These are phyloP conservation scores for Vitis cinerea DNA, from an alignment of 164 flowering plant species.

Conservation along the genomic window DNA sequence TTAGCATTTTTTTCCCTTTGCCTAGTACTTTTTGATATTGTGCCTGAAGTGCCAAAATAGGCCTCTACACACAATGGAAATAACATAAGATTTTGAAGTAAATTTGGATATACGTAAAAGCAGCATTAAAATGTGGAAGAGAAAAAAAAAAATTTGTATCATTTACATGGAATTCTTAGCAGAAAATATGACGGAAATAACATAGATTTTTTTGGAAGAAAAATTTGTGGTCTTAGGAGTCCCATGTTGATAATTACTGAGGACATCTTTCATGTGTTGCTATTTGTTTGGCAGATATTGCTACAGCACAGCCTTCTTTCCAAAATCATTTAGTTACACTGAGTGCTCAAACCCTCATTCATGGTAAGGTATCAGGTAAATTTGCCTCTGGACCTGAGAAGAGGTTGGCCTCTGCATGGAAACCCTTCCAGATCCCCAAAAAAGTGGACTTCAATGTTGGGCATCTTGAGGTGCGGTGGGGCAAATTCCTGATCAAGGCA, in stretches of 20 bases:
- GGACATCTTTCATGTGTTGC: not conserved
- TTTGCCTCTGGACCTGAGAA: conserved; percentile 31
- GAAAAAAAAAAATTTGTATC: too few relatives aligned
- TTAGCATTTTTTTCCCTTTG: too few relatives aligned
- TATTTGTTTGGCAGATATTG: conserved; percentile 45
- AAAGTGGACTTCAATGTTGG: conserved; percentile 21
- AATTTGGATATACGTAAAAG: too few relatives aligned
- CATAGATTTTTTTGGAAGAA: too few relatives aligned
- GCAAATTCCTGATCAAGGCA: conserved; percentile 41
- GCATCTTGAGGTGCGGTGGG: conserved; percentile 13
- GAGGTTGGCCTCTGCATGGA: conserved; percentile 31
- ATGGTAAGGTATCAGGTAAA: conserved; percentile 17
- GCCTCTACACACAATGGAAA: too few relatives aligned
- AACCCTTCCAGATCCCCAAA: conserved; percentile 26
- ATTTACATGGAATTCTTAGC: too few relatives aligned
- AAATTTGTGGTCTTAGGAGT: too few relatives aligned
- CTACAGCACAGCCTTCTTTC: conserved; percentile 53
- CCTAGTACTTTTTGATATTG: too few relatives aligned
- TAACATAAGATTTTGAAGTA: too few relatives aligned
- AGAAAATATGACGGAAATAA: too few relatives aligned
- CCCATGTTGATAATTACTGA: not conserved
- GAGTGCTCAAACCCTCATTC: conserved; percentile 25
- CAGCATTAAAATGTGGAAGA: too few relatives aligned
- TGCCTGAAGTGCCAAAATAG: too few relatives aligned
- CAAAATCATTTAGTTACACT: conserved; percentile 27